phyloP scores from a whole-genome alignment of 805 yeast genomes.

The Komagataella pseudopastoris region DNA sequence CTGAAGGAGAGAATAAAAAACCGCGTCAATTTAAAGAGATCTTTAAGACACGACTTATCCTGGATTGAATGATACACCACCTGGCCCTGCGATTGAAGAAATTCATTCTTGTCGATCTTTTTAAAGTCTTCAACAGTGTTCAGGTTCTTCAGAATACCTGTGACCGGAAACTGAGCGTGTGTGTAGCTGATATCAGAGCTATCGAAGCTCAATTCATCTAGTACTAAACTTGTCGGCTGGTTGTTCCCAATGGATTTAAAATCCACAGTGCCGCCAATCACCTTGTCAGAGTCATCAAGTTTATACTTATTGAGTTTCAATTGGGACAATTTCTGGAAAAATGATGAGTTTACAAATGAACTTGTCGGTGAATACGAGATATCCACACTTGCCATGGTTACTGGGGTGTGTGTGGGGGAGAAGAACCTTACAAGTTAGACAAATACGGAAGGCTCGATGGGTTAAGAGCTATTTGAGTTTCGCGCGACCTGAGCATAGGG shows the following conservation, averaged over 20 bases:
- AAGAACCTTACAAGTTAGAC: background rate
- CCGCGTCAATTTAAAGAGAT: slow-evolving; percentile 25
- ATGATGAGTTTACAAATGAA: slow-evolving; percentile 77
- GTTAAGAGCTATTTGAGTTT: background rate
- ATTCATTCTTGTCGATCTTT: slow-evolving; percentile 42
- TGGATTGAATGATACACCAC: slow-evolving; percentile 13
- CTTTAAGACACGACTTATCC: slow-evolving; percentile 18
- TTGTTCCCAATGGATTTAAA: slow-evolving; percentile 15
- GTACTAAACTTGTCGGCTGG: slow-evolving; percentile 16
- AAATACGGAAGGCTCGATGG: background rate
- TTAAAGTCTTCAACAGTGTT: slow-evolving; percentile 86
- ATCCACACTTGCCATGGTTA: background rate
- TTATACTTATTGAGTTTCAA: slow-evolving; percentile 64
- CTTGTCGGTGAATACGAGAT: slow-evolving; percentile 32
- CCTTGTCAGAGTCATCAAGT: slow-evolving; percentile 35
- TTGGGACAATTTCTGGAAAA: slow-evolving; percentile 64
- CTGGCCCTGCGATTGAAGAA: slow-evolving; percentile 18
- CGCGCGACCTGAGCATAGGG: background rate
- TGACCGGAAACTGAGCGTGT: slow-evolving; percentile 7
- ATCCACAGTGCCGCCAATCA: slow-evolving; percentile 26
- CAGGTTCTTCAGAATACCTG: slow-evolving; percentile 36
- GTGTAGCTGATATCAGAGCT: background rate
- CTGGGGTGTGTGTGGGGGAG: background rate
- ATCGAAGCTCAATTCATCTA: slow-evolving; percentile 20
- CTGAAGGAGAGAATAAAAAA: slow-evolving; percentile 59